Base-by-base conservation (phyloP, 371 early-diverging fungal genomes). In the Thermomucor indicae-seudaticae region DNA sequence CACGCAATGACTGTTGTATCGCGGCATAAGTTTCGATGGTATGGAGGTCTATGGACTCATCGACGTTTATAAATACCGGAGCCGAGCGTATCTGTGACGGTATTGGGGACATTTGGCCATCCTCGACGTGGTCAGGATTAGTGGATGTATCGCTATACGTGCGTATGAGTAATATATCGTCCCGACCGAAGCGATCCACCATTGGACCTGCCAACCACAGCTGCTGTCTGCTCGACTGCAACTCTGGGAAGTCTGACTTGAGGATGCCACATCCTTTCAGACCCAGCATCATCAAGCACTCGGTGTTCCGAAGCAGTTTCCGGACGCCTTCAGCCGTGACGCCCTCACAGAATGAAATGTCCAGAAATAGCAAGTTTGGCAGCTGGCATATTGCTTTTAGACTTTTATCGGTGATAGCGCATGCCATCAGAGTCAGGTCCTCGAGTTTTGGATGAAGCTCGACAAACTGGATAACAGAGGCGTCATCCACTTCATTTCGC, bases 371-470 rank as follows among this genome's bases (percentile, higher is more conserved):
- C 19, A 75, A 40, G 2, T 47, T 30, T 0, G 67, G 56, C 11
- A 75, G 40, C 6, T 16, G 23, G n/a, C 47, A 38, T 24, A 75
- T 67, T 0, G 58, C 63, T 17, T 50, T 32, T 23, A 75, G 25
- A 1, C 65, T 57, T n/a, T 11, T 17, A 50, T 75, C 70, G 1
- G 75, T 69, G 25, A 75, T 69, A 10, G 60, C 63, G 35, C 72
- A 71, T 25, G 62, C 64, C 39, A 70, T 47, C 2, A 75, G 43
- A 24, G 58, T 64, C 4, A 75, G 47, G 1, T 61, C 58, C 12
- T 49, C 50, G 0, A 75, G 43, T 6, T 42, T 42, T 4, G 62
- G 46, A 46, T 75, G 67, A 4, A 57, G 30, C 17, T 65, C 46
- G 8, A 71, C 34, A 58, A 75, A 75, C 8, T 61, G 65, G 2